Evolutionary conservation across 2,329 filamentous ascomycete species (phyloP).

Genomic region (Dothideomycetes sp.): DNA sequence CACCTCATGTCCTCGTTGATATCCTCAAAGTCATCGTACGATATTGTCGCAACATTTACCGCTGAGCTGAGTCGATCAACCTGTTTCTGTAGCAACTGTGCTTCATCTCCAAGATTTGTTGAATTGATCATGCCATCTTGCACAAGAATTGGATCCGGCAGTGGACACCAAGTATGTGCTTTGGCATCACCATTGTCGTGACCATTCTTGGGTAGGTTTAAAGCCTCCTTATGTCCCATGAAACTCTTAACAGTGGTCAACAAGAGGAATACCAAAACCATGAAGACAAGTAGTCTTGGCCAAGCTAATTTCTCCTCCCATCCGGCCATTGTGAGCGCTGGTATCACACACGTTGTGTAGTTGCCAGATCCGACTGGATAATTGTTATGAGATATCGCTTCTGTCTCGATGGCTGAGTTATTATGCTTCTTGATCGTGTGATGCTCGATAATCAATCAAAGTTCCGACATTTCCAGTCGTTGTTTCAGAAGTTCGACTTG

Average conservation of each 20-base stretch:
- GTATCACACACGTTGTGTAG: too few species aligned
- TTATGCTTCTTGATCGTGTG: too few species aligned
- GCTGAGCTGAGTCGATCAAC: slow-evolving; percentile 35
- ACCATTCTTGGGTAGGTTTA: slow-evolving; percentile 3
- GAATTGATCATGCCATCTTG: slow-evolving; percentile 1
- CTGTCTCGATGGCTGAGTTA: too few species aligned
- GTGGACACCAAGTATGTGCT: slow-evolving; percentile 8
- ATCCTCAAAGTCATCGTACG: slow-evolving; percentile 46
- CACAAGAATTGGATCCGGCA: background rate
- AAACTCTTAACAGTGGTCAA: slow-evolving; percentile 2
- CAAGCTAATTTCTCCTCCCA: slow-evolving; percentile 12
- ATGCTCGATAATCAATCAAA: too few species aligned
- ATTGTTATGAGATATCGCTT: too few species aligned
- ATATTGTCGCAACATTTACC: slow-evolving; percentile 47
- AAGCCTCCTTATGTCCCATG: background rate
- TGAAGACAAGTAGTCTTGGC: slow-evolving; percentile 6
- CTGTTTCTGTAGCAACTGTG: slow-evolving; percentile 12
- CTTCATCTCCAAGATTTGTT: background rate
- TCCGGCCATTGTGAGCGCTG: background rate
- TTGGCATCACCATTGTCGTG: background rate
- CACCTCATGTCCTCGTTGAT: slow-evolving; percentile 50
- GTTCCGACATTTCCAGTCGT: too few species aligned
- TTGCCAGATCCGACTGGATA: too few species aligned
- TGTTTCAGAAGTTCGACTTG: too few species aligned
- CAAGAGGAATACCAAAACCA: slow-evolving; percentile 9